A percentile compares a stretch with the other conserved stretches of the same genome.
phyloP scores from a whole-genome alignment of 768 basidiomycete genomes.

The Chlorophyllum brunneum region DNA sequence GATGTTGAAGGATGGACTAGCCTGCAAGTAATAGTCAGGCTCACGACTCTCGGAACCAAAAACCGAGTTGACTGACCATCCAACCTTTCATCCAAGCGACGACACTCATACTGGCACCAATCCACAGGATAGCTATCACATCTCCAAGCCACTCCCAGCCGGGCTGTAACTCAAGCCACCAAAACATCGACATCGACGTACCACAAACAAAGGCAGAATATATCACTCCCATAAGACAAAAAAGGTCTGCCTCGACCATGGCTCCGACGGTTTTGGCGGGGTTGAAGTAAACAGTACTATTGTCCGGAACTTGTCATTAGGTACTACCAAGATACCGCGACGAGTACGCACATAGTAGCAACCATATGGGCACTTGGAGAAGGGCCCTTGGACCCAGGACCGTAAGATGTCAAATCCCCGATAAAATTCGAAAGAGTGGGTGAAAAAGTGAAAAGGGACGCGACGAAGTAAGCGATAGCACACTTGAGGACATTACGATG shows the following conservation, averaged over 20 bases:
- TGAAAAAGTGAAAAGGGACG: constrained; percentile 89
- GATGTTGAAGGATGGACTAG: constrained; percentile 86
- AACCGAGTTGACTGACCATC: constrained; percentile 46
- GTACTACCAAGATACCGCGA: background rate
- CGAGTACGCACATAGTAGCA: constrained; percentile 73
- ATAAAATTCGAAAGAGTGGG: constrained; percentile 69
- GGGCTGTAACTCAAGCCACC: constrained; percentile 68
- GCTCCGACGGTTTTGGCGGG: constrained; percentile 91
- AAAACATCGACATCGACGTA: constrained; percentile 72
- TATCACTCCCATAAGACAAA: constrained; percentile 65
- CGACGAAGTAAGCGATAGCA: constrained; percentile 84
- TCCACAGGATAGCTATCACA: constrained; percentile 69
- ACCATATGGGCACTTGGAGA: constrained; percentile 88
- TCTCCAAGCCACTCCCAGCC: constrained; percentile 78
- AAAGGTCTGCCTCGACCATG: constrained; percentile 89
- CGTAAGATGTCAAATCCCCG: constrained; percentile 52
- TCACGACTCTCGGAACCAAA: background rate
- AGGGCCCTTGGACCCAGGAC: constrained; percentile 48
- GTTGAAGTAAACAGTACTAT: constrained; percentile 82
- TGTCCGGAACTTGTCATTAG: constrained; percentile 3
- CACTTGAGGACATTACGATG: constrained; percentile 86
- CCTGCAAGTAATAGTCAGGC: constrained; percentile 24
- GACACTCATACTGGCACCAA: constrained; percentile 76
- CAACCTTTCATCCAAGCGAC: constrained; percentile 91
- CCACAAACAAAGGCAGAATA: constrained; percentile 74